Evolutionary conservation across 805 yeast species (phyloP).

Genomic region (Cyberlindnera xylosilytica): DNA sequence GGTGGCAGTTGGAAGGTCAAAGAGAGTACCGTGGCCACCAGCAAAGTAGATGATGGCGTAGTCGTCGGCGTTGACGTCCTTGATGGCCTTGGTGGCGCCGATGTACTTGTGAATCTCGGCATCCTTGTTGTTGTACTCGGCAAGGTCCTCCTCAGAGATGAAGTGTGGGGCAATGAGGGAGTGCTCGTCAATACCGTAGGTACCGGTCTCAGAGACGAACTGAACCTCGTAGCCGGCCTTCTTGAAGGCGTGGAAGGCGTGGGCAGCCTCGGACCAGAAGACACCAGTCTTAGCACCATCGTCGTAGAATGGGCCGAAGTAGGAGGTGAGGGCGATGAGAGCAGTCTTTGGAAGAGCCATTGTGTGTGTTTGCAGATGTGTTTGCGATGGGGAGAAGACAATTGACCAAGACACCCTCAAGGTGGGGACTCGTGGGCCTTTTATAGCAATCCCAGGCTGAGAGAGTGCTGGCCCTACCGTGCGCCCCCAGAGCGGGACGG

Average conservation of each 20-base stretch:
- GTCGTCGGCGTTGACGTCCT: conserved; percentile 45
- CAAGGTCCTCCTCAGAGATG: conserved; percentile 43
- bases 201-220: conserved; percentile 58
- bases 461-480: no score
- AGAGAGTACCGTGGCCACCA: conserved; percentile 63
- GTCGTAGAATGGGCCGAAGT: conserved; percentile 45
- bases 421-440: background rate
- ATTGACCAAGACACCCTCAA: background rate
- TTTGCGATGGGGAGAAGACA: background rate
- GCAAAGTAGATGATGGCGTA: conserved; percentile 57
- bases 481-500: no score
- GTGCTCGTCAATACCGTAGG: conserved; percentile 55
- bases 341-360: conserved; percentile 32
- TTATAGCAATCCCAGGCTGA: background rate
- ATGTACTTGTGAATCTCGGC: conserved; percentile 40
- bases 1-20: conserved; percentile 53
- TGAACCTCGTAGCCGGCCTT: conserved; percentile 50
- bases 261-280: conserved; percentile 55
- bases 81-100: conserved; percentile 41
- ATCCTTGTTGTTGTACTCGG: conserved; percentile 34
- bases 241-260: conserved; percentile 50
- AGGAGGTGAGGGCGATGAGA: conserved; percentile 42
- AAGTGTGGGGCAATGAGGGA: conserved; percentile 39
- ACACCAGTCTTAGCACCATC: conserved; percentile 64
- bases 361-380: background rate